Evolutionary conservation across 495 filamentous ascomycete species (phyloP).

Genomic region (Talaromyces trachyspermus): DNA sequence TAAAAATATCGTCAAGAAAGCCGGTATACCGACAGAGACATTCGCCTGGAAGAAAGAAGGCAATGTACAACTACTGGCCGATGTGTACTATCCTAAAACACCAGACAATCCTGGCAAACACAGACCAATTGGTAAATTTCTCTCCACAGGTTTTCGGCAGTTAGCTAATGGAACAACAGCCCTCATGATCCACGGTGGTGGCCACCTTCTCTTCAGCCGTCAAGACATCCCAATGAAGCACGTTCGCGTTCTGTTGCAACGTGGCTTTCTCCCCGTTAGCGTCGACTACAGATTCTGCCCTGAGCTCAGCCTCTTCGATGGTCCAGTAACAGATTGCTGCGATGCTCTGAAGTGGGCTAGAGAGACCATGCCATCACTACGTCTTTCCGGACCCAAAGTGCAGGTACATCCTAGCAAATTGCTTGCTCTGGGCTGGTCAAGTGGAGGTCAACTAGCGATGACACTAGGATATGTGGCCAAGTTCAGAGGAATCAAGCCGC

Average conservation of each 20-base stretch:
- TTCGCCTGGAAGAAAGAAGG: too few species aligned
- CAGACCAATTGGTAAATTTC: too few species aligned
- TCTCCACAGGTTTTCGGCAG: too few species aligned
- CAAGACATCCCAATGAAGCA: too few species aligned
- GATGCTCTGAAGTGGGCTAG: slow-evolving; percentile 37
- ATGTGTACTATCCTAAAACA: too few species aligned
- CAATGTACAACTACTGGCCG: too few species aligned
- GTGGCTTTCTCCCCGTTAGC: slow-evolving; percentile 41
- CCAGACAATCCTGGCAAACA: too few species aligned
- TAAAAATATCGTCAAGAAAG: too few species aligned
- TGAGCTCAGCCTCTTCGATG: slow-evolving; percentile 36
- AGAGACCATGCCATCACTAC: slow-evolving; percentile 22
- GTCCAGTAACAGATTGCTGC: slow-evolving; percentile 38
- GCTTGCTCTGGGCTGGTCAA: slow-evolving; percentile 45
- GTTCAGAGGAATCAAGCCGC: slow-evolving; percentile 22
- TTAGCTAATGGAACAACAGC: too few species aligned
- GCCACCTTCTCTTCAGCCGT: too few species aligned
- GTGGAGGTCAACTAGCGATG: slow-evolving; percentile 45
- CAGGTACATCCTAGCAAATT: slow-evolving; percentile 32
- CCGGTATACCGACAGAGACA: too few species aligned
- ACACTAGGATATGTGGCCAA: slow-evolving; percentile 31
- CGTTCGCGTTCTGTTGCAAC: slow-evolving; percentile 20
- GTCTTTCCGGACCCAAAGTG: slow-evolving; percentile 38
- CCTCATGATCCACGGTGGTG: too few species aligned
- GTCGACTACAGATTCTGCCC: slow-evolving; percentile 49